Conservation (phyloP, 305 asterid species). For the Rubia balearica region DNA sequence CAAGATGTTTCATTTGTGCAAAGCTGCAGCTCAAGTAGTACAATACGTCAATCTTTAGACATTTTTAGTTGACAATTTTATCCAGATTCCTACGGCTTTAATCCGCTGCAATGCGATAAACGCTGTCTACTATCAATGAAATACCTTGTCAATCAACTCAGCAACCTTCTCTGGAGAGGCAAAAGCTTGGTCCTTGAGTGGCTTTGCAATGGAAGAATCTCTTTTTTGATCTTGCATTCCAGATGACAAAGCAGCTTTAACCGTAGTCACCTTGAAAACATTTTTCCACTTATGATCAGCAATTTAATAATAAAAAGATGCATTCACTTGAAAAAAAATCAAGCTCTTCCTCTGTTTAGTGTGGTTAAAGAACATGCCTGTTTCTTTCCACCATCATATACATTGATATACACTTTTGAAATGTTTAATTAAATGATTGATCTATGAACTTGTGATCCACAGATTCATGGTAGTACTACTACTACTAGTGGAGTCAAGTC, state of each 20-base stretch:
- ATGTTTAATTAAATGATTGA: background rate
- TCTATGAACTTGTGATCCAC: background rate
- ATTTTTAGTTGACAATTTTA: too few species aligned
- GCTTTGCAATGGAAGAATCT: slow-evolving; percentile 61
- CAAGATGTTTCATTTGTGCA: too few species aligned
- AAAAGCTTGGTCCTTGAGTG: slow-evolving; percentile 91
- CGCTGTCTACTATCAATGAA: slow-evolving; percentile 5
- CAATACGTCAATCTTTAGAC: background rate
- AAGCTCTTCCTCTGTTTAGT: background rate
- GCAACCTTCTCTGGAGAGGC: slow-evolving; percentile 91
- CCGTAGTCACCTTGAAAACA: slow-evolving; percentile 79
- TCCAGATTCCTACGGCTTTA: background rate
- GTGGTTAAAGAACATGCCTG: background rate
- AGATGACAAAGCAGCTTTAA: slow-evolving; percentile 72
- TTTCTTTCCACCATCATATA: background rate
- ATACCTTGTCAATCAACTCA: slow-evolving; percentile 87
- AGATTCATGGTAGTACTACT: background rate
- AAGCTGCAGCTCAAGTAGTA: too few species aligned
- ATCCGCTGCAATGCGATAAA: background rate
- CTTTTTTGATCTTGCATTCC: slow-evolving; percentile 51
- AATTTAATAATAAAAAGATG: background rate
- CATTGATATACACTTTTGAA: background rate
- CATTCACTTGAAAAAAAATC: background rate
- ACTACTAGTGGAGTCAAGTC: background rate
- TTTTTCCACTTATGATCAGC: background rate